Conservation (phyloP, 805 yeast genomes). For the Starmerella cellae region DNA sequence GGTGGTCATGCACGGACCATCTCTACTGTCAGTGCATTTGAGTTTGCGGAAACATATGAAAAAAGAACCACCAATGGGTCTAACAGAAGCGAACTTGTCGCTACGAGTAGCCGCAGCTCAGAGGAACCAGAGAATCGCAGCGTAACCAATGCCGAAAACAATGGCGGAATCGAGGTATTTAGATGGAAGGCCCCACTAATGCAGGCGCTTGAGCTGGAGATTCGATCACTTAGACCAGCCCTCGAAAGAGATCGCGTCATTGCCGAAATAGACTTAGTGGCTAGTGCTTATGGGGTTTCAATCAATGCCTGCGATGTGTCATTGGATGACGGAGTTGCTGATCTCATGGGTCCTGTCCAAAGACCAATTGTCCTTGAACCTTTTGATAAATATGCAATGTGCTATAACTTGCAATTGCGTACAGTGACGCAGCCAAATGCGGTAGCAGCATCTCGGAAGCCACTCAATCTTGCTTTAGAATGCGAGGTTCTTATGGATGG, state of each 20-base stretch:
- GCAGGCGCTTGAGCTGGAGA: conserved; percentile 19
- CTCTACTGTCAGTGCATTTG: conserved; percentile 2
- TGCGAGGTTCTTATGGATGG: conserved; percentile 11
- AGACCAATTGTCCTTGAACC: conserved; percentile 14
- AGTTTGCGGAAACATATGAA: background rate
- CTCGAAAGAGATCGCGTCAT: conserved; percentile 20
- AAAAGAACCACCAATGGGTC: background rate
- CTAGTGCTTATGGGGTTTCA: conserved; percentile 8
- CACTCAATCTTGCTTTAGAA: conserved; percentile 12
- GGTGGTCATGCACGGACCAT: conserved; percentile 4
- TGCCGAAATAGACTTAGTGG: conserved; percentile 20
- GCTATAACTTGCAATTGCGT: conserved; percentile 16
- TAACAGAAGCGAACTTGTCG: background rate
- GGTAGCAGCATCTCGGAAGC: conserved; percentile 8
- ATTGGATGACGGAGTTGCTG: conserved; percentile 17
- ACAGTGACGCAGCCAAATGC: conserved; percentile 9
- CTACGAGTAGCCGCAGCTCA: background rate
- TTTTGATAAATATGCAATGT: conserved; percentile 14
- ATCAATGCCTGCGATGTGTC: conserved; percentile 8
- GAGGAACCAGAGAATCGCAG: background rate
- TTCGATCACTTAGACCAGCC: conserved; percentile 21
- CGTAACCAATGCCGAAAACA: background rate
- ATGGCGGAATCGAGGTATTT: conserved; percentile 8
- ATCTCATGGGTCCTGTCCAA: conserved; percentile 9
- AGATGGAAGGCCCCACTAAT: conserved; percentile 14